Conservation (phyloP, 179 eudicot genomes). For the Spinacia oleracea region DNA sequence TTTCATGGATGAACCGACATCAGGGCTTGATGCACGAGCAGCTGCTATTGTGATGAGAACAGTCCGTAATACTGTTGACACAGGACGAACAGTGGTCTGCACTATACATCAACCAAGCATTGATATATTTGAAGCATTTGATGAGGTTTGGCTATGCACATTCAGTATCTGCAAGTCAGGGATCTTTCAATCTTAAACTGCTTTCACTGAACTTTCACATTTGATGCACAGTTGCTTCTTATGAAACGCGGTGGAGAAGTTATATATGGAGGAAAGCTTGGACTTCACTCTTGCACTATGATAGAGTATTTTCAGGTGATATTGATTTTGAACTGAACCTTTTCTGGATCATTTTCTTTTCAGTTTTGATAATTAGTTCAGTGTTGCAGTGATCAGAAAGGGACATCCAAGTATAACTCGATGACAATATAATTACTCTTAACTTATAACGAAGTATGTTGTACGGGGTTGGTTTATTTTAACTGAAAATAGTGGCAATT, state of each 20-base stretch:
- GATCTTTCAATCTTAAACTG: neutral
- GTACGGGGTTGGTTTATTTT: neutral
- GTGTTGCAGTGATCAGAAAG: neutral
- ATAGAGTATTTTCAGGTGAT: constrained; percentile 78
- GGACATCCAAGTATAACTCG: neutral
- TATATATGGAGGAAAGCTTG: constrained; percentile 92
- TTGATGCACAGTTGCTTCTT: constrained; percentile 68
- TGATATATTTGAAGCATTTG: constrained; percentile 93
- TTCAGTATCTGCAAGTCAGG: neutral
- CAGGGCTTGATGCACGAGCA: constrained; percentile 99
- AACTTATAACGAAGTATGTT: no score
- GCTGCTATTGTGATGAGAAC: constrained; percentile 98
- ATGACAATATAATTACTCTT: neutral
- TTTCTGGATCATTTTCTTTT: neutral
- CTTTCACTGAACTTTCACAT: constrained; percentile 5
- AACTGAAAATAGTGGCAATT: neutral
- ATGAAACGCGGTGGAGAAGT: constrained; percentile 92
- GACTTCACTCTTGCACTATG: constrained; percentile 67
- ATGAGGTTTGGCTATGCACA: constrained; percentile 56
- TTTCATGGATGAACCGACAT: constrained; percentile 98
- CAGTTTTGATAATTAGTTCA: neutral
- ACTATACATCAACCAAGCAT: constrained; percentile 95
- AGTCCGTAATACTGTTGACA: constrained; percentile 94
- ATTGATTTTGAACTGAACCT: neutral
- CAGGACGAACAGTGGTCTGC: constrained; percentile 95